Conservation (phyloP, 106 monocot genomes). For the Allium sativum region DNA sequence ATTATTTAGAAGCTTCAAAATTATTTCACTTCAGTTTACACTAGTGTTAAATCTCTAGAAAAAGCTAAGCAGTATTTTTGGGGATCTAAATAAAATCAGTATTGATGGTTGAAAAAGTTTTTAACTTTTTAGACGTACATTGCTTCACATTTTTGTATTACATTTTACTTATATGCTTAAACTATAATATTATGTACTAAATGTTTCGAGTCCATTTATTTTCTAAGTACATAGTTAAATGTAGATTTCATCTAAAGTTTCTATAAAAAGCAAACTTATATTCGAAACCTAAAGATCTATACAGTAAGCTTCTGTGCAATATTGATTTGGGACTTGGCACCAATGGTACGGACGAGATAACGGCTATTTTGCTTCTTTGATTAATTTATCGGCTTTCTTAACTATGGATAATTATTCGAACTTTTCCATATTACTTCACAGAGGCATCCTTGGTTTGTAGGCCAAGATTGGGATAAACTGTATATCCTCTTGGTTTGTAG, state of each 20-base stretch:
- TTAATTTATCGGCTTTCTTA: neutral
- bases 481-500: too few relatives aligned
- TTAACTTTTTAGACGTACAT: neutral
- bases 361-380: conserved; percentile 29
- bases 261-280: conserved; percentile 76
- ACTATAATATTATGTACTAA: too few relatives aligned
- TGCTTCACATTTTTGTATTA: neutral
- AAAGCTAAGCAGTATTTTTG: too few relatives aligned
- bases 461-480: neutral
- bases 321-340: conserved; percentile 83
- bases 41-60: too few relatives aligned
- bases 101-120: neutral
- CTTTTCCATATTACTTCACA: conserved; percentile 11
- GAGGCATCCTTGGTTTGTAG: conserved; percentile 68
- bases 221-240: conserved; percentile 66
- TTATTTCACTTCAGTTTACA: too few relatives aligned
- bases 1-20: too few relatives aligned
- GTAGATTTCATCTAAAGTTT: conserved; percentile 85
- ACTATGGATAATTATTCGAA: too few relatives aligned
- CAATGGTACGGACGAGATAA: conserved; percentile 86
- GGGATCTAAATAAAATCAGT: too few relatives aligned
- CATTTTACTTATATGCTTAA: neutral
- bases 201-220: neutral
- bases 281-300: conserved; percentile 70
- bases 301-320: conserved; percentile 76